Evolutionary conservation across 768 basidiomycete species (phyloP), one percentile per base, ranked within the genome.

Genomic region (Pleurotus eryngii): DNA sequence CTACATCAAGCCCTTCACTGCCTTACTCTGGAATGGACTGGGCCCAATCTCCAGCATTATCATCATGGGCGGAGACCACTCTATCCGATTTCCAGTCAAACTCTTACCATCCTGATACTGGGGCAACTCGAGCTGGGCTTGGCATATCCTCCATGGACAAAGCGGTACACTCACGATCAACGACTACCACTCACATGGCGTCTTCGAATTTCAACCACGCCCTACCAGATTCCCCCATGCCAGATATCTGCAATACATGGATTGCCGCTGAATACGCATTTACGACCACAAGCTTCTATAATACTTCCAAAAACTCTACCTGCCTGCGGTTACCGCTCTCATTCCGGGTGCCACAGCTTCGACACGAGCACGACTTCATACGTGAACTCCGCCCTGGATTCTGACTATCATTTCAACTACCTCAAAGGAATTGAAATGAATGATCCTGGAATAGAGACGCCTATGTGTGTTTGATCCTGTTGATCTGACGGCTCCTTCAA

Each of bases 11-110:
- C 14, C 7, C 47, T 15, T 26, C 43, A 17, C 55, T 48, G 9
- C 51, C 57, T 37, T 20, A 50, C n/a, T 39, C 51, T 40, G 42
- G n/a, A 22, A 45, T 45, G 42, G 42, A 45, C 7, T 45, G 42
- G 42, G 15, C 20, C 30, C 30, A 35, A 45, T 45, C 42, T n/a
- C 42, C 42, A 45, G 42, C 12, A 45, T n/a, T n/a, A 45, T 22
- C 42, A 45, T 22, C 42, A 45, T 45, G 42, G n/a, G 20, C 42
- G 18, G 51, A 42, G 3, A n/a, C 18, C 39, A 22, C 17, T 37
- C 9, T 54, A 15, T 39, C 51, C 24, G 51, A 54, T n/a, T 54
- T 54, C 20, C 51, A 54, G 26, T 54, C 51, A 14, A 54, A 54
- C 39, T 39, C 51, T 42, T 50, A 17, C 18, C 42, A 54, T 39